A percentile compares a stretch with the other conserved stretches of the same genome.
Conservation (phyloP, 805 yeast genomes). For the Candida maris region DNA sequence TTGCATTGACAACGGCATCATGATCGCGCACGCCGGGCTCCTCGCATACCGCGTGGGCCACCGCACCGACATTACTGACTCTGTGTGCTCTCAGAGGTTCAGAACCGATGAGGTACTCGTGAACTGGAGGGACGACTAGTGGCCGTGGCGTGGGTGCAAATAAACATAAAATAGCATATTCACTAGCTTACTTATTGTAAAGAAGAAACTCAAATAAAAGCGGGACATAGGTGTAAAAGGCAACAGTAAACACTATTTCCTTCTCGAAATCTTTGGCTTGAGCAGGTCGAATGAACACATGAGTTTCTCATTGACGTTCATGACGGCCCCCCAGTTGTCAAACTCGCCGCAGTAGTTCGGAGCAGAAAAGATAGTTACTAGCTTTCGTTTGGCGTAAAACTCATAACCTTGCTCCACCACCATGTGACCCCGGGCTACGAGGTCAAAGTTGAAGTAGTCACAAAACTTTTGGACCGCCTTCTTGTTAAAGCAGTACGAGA, state of each 20-base stretch:
- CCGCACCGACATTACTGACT: conserved; percentile 48
- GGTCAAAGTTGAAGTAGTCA: conserved; percentile 63
- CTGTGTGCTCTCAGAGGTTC: conserved; percentile 90
- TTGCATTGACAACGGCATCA: conserved; percentile 96
- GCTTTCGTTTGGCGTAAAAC: conserved; percentile 66
- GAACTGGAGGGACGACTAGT: conserved; percentile 75
- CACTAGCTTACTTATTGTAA: too few species aligned
- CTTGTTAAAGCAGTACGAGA: conserved; percentile 71
- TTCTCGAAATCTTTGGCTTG: conserved; percentile 41
- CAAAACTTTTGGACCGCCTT: conserved; percentile 71
- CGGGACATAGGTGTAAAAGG: too few species aligned
- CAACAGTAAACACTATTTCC: conserved; percentile 8
- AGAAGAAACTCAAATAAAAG: background rate
- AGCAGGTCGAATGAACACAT: conserved; percentile 70
- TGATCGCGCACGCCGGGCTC: conserved; percentile 98
- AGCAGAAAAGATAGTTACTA: conserved; percentile 78
- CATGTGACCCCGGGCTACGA: conserved; percentile 83
- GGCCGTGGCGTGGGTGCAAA: background rate
- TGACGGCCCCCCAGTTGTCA: conserved; percentile 75
- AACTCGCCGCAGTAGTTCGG: conserved; percentile 85
- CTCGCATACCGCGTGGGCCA: conserved; percentile 81
- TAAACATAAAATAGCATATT: too few species aligned
- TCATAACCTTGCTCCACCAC: conserved; percentile 88
- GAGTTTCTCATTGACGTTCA: conserved; percentile 64
- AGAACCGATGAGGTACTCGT: conserved; percentile 92